Base-by-base conservation (phyloP, 768 basidiomycete species). In the Boletus rubescentipes region DNA sequence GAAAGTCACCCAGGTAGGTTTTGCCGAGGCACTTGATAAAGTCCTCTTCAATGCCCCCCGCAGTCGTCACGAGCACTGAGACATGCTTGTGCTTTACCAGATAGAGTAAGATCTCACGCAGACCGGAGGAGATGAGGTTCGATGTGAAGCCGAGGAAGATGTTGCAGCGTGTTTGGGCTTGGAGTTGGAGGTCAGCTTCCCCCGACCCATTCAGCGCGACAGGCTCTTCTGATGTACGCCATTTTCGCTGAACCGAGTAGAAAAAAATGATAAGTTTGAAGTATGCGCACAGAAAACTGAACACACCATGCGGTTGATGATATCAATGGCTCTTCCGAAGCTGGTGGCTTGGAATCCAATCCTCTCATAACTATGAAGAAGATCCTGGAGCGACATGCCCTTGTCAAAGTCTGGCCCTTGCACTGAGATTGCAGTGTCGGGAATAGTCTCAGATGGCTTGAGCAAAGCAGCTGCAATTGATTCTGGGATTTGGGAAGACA, bases 261-360 rank as follows among this genome's bases (percentile, higher is more conserved):
- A 3, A 35, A 11, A n/a, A 3, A 35, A 18, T n/a, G 15, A 26
- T 46, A 34, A 21, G 2, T 4, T 34, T 16, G 9, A 21, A 35
- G 15, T 30, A 21, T 15, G 15, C 15, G 32, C 14, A 26, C 12
- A 9, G 35, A 6, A 23, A 16, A 34, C 14, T 5, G 35, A 16
- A 35, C 21, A 8, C 15, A 46, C 45, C 45, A 46, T 46, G 32
- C 20, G 45, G 23, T 46, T 35, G 34, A 46, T 15, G 32, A 46
- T 46, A 20, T 35, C 21, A 11, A 46, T 21, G 7, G 45, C 45
- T 23, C 32, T 46, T 35, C 45, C 45, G 11, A 46, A 35, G 45
- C 45, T 46, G 34, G 45, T 46, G 21, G 45, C 45, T 46, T 46
- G 45, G 32, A 46, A 46, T 6, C 45, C 34, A 10, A 46, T 46